phyloP scores from a whole-genome alignment of 2,329 filamentous ascomycete genomes.

The Gremmenia infestans region DNA sequence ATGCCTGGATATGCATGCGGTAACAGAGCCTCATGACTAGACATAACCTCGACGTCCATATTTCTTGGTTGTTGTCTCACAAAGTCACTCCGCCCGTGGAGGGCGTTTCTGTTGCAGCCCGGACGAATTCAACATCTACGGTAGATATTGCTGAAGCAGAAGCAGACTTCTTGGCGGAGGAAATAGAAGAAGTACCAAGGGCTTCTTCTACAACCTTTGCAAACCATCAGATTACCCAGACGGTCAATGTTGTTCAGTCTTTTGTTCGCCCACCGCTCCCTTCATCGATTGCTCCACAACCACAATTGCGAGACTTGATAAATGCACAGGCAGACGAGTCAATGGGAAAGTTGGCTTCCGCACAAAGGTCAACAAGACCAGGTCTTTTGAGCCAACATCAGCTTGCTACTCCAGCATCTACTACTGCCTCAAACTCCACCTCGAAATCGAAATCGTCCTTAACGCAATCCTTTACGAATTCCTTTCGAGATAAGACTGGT shows the following conservation, averaged over 20 bases:
- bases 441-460: constrained; percentile 13
- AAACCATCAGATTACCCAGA: constrained; percentile 10
- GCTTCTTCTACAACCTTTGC: constrained; percentile 7
- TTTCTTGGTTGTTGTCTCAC: constrained; percentile 31
- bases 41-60: constrained; percentile 31
- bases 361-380: constrained; percentile 22
- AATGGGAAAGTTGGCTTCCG: constrained; percentile 30
- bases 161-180: constrained; percentile 8
- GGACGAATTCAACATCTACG: constrained; percentile 5
- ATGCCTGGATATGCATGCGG: constrained; percentile 10
- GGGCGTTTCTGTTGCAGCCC: constrained; percentile 9
- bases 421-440: constrained; percentile 16
- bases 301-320: constrained; percentile 9
- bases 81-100: constrained; percentile 22
- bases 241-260: constrained; percentile 20
- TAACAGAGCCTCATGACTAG: constrained; percentile 31
- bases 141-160: background rate
- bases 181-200: constrained; percentile 10
- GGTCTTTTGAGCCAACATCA: constrained; percentile 28
- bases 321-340: constrained; percentile 11
- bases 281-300: constrained; percentile 12
- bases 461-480: constrained; percentile 17
- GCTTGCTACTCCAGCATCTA: constrained; percentile 30
- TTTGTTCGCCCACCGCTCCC: constrained; percentile 23
- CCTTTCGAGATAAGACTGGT: constrained; percentile 21